These are phyloP conservation scores for Plasmodium cynomolgi DNA, from an alignment of 169 alveolate genomes.

Conservation along the genomic window DNA sequence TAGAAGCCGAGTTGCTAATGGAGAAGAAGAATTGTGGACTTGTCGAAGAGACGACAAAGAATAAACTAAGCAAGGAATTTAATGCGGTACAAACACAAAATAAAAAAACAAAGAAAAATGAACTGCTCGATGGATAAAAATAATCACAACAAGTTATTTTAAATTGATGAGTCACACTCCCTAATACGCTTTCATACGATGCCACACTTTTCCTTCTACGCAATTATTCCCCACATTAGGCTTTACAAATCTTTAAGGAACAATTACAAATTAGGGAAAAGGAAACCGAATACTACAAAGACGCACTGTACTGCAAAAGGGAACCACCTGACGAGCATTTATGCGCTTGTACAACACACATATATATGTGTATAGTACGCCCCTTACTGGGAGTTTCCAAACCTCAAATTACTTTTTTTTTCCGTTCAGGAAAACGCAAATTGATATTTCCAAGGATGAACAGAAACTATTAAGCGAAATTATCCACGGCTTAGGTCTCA, in stretches of 20 bases:
- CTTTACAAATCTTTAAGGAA: slow-evolving; percentile 67
- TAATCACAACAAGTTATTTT: not conserved
- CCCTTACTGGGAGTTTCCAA: not conserved
- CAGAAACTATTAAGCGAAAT: slow-evolving; percentile 68
- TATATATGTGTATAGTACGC: not conserved
- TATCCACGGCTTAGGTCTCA: slow-evolving; percentile 61
- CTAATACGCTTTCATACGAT: not conserved
- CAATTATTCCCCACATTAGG: slow-evolving; percentile 23
- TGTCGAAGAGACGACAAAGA: slow-evolving; percentile 68
- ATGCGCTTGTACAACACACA: not conserved
- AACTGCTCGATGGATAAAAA: not conserved
- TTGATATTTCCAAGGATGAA: slow-evolving; percentile 56
- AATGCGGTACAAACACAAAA: slow-evolving; percentile 38
- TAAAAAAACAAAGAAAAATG: not conserved
- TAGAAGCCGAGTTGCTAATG: slow-evolving; percentile 70
- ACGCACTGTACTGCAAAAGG: slow-evolving; percentile 40
- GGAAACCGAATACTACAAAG: slow-evolving; percentile 74
- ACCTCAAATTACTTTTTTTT: not conserved
- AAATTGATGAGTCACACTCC: not conserved
- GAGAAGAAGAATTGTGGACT: slow-evolving; percentile 50
- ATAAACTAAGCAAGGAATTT: slow-evolving; percentile 73
- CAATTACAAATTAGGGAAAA: slow-evolving; percentile 74
- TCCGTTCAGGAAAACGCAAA: slow-evolving; percentile 58
- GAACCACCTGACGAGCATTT: slow-evolving; percentile 3
- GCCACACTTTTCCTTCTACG: not conserved